Conservation (phyloP, 495 filamentous ascomycete species). For the Tuber brumale region DNA sequence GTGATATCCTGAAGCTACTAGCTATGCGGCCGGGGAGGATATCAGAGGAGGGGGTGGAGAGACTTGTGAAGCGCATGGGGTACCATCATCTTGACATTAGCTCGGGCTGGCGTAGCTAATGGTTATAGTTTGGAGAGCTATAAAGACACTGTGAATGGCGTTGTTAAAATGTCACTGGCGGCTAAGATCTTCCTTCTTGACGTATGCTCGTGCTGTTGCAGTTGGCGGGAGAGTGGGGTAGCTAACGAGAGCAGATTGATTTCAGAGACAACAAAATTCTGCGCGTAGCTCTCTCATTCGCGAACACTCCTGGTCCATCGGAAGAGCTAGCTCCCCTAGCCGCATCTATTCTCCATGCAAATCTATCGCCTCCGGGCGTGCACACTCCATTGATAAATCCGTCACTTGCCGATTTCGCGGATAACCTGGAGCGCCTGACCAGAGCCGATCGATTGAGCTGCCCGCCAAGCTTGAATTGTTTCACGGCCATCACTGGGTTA, state of each 20-base stretch:
- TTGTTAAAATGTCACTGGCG: conserved; percentile 41
- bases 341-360: conserved; percentile 49
- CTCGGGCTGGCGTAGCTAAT: neutral
- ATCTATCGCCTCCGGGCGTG: conserved; percentile 45
- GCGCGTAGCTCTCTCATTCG: conserved; percentile 41
- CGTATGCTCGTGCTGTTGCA: neutral
- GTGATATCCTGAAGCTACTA: conserved; percentile 37
- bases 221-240: conserved; percentile 18
- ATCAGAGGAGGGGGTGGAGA: conserved; percentile 73
- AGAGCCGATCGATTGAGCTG: conserved; percentile 71
- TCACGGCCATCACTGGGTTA: conserved; percentile 79
- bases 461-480: conserved; percentile 68
- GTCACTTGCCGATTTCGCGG: conserved; percentile 61
- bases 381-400: conserved; percentile 54
- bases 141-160: conserved; percentile 50
- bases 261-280: conserved; percentile 37
- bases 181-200: conserved; percentile 39
- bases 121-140: conserved; percentile 57
- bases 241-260: conserved; percentile 36
- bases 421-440: conserved; percentile 72
- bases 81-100: neutral
- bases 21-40: conserved; percentile 48
- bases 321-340: conserved; percentile 35
- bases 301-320: conserved; percentile 33
- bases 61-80: conserved; percentile 63